phyloP scores from a whole-genome alignment of 306 rosid species.

The Acacia confusa region DNA sequence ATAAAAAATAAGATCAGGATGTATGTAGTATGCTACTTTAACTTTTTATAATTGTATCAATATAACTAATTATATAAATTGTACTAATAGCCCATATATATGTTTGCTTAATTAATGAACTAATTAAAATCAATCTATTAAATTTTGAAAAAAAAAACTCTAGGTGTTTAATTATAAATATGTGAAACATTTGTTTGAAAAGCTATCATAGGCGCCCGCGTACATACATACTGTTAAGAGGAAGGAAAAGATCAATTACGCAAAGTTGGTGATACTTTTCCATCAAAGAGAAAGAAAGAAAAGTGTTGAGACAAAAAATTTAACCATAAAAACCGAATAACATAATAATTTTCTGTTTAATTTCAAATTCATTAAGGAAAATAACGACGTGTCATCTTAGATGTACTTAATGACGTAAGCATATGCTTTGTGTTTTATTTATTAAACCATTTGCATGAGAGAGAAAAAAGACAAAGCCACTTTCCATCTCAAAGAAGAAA shows the following conservation, averaged over 20 bases:
- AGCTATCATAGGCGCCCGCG: background rate
- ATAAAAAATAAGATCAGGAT: too few species aligned
- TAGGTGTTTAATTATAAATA: background rate
- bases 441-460: constrained; percentile 1
- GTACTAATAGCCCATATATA: too few species aligned
- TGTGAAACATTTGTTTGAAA: background rate
- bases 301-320: background rate
- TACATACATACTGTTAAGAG: background rate
- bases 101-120: too few species aligned
- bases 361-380: background rate
- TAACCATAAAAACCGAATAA: background rate
- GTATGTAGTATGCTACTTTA: too few species aligned
- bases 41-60: too few species aligned
- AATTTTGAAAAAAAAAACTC: too few species aligned
- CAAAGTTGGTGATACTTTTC: background rate
- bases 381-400: background rate
- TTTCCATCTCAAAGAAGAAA: constrained; percentile 9
- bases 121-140: too few species aligned
- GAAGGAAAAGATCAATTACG: background rate
- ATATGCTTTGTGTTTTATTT: constrained; percentile 13
- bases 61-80: too few species aligned
- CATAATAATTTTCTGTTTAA: background rate
- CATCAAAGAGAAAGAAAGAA: background rate
- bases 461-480: background rate
- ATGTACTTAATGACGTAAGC: background rate